Conservation (phyloP, 1,139 yeast genomes). For the Insectozyma bohioensis region DNA sequence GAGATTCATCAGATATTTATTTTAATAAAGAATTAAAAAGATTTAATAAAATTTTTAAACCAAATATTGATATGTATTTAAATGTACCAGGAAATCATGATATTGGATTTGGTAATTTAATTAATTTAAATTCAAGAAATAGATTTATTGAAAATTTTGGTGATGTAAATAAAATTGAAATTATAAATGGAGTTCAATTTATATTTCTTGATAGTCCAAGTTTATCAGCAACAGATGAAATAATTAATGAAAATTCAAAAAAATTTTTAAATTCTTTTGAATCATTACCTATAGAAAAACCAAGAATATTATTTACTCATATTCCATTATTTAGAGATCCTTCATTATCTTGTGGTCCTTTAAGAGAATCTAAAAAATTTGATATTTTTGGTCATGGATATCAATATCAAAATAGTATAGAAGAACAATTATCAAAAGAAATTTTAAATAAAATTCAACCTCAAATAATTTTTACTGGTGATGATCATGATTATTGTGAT, state of each 20-base stretch:
- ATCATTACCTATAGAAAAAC: conserved; percentile 18
- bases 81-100: conserved; percentile 59
- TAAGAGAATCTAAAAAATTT: conserved; percentile 34
- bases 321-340: conserved; percentile 50
- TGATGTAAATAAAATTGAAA: conserved; percentile 29
- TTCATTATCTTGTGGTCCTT: conserved; percentile 40
- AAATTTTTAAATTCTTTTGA: conserved; percentile 25
- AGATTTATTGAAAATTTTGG: conserved; percentile 46
- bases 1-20: conserved; percentile 41
- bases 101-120: conserved; percentile 54
- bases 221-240: conserved; percentile 31
- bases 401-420: conserved; percentile 55
- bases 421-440: conserved; percentile 54
- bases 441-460: conserved; percentile 64
- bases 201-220: conserved; percentile 47
- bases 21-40: conserved; percentile 36
- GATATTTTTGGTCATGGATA: conserved; percentile 38
- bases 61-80: conserved; percentile 5
- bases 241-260: conserved; percentile 27
- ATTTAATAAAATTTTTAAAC: conserved; percentile 38
- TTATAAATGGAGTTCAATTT: conserved; percentile 43
- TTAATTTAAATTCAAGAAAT: conserved; percentile 33
- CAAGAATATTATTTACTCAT: conserved; percentile 45
- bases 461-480: conserved; percentile 77
- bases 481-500: conserved; percentile 84